Percentiles rank a stretch among this genome's conserved stretches.
Evolutionary conservation across 192 early-diverging fungal genomes (phyloP).

Genomic region (Rhizophagus clarus): DNA sequence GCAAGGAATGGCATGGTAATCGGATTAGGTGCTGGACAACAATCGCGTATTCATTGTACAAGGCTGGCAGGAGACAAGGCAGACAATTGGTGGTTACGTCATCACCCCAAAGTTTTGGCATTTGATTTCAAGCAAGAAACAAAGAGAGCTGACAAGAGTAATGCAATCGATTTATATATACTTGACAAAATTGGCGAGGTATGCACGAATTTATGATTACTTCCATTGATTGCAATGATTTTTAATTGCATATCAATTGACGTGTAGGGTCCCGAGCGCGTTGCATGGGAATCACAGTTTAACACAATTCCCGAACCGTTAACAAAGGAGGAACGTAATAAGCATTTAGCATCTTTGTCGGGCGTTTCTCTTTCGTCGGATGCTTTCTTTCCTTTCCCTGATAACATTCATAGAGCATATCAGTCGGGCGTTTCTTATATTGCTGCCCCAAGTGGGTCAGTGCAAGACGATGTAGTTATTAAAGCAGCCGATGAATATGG

Average conservation of each 20-base stretch:
- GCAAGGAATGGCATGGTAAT: constrained; percentile 97
- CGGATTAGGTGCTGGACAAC: constrained; percentile 97
- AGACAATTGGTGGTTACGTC: constrained; percentile 98
- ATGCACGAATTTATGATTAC: constrained; percentile 22
- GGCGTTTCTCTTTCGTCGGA: constrained; percentile 91
- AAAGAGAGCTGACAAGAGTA: constrained; percentile 95
- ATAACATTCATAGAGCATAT: constrained; percentile 88
- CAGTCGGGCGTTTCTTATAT: constrained; percentile 85
- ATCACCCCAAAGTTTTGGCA: constrained; percentile 91
- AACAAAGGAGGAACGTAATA: constrained; percentile 77
- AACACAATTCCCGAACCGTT: constrained; percentile 76
- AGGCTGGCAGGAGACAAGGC: constrained; percentile 99
- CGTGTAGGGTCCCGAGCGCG: constrained; percentile 56
- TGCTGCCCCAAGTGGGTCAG: constrained; percentile 90
- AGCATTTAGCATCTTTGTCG: constrained; percentile 67
- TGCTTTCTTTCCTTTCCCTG: constrained; percentile 99
- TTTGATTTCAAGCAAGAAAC: constrained; percentile 84
- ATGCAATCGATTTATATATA: constrained; percentile 96
- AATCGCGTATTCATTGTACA: constrained; percentile 98
- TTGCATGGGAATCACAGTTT: constrained; percentile 81
- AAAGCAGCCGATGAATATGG: constrained; percentile 76
- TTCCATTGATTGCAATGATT: background rate
- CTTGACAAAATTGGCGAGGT: constrained; percentile 84
- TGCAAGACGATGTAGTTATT: constrained; percentile 87
- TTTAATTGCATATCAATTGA: background rate